Evolutionary conservation across 75 land plant genomes (phyloP).

Genomic region (Cupressus sempervirens): DNA sequence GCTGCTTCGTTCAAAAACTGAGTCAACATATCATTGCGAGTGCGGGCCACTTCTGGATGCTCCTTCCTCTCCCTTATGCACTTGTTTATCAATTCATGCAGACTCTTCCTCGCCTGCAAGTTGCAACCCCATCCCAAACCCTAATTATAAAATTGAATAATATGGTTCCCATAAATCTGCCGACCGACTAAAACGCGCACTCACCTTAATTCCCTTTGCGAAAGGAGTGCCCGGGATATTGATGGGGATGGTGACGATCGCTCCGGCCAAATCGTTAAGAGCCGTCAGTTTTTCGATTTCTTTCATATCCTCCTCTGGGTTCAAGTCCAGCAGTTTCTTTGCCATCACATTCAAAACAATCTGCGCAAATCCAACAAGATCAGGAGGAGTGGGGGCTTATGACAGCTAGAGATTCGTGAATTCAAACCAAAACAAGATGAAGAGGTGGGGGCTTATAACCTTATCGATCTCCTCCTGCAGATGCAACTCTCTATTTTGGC

Average conservation of each 20-base stretch:
- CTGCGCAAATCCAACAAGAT: not conserved
- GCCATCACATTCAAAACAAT: not conserved
- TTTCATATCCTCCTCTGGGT: not conserved
- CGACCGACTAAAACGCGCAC: not conserved
- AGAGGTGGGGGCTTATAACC: too few species aligned
- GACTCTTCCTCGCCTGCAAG: conserved; percentile 50
- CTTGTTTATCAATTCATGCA: conserved; percentile 44
- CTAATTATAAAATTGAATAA: not conserved
- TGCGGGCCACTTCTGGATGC: conserved; percentile 8
- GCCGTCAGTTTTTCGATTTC: not conserved
- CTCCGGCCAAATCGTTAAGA: not conserved
- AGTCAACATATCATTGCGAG: conserved; percentile 44
- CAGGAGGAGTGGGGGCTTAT: too few species aligned
- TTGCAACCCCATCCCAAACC: not conserved
- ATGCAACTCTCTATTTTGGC: not conserved
- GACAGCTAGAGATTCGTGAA: too few species aligned
- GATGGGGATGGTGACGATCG: not conserved
- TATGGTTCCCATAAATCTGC: not conserved
- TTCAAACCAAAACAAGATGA: too few species aligned
- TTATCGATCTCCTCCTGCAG: not conserved
- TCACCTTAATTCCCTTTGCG: not conserved
- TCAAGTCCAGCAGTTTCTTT: not conserved
- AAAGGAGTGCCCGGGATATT: not conserved
- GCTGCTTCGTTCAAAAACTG: conserved; percentile 33
- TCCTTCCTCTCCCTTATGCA: conserved; percentile 39